Evolutionary conservation across 805 yeast species (phyloP).

Genomic region (Kodamaea fukazawae): DNA sequence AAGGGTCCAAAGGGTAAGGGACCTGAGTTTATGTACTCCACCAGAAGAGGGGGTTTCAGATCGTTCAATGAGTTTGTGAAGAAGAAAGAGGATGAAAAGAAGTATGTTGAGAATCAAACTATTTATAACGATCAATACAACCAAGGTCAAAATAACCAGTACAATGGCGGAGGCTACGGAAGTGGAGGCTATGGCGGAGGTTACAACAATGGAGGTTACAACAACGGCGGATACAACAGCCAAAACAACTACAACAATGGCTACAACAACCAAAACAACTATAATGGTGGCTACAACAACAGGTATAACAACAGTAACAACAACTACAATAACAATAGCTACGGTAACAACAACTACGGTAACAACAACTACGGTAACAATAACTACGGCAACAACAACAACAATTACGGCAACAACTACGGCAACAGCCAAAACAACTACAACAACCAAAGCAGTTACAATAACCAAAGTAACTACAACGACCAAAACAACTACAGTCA

Average conservation of each 20-base stretch:
- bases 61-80: slow-evolving; percentile 19
- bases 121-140: slow-evolving; percentile 3
- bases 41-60: slow-evolving; percentile 42
- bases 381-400: slow-evolving; percentile 1
- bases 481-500: slow-evolving; percentile 9
- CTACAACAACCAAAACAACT: slow-evolving; percentile 3
- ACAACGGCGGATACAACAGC: slow-evolving; percentile 13
- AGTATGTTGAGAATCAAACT: neutral
- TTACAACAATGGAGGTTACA: slow-evolving; percentile 14
- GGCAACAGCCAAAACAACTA: slow-evolving; percentile 6
- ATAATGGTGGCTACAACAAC: slow-evolving; percentile 7
- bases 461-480: neutral
- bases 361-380: slow-evolving; percentile 7
- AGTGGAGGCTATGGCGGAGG: slow-evolving; percentile 17
- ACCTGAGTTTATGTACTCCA: slow-evolving; percentile 26
- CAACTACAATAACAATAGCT: slow-evolving; percentile 4
- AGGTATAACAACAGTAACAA: slow-evolving; percentile 3
- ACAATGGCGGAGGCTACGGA: too few species aligned
- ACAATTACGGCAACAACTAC: slow-evolving; percentile 9
- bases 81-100: slow-evolving; percentile 9
- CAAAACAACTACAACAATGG: neutral
- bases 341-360: slow-evolving; percentile 9
- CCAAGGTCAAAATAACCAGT: slow-evolving; percentile 13
- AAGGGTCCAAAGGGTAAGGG: slow-evolving; percentile 40
- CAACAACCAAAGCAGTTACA: slow-evolving; percentile 9